phyloP scores from a whole-genome alignment of 768 basidiomycete genomes.

The Candolleomyces eurysporus region DNA sequence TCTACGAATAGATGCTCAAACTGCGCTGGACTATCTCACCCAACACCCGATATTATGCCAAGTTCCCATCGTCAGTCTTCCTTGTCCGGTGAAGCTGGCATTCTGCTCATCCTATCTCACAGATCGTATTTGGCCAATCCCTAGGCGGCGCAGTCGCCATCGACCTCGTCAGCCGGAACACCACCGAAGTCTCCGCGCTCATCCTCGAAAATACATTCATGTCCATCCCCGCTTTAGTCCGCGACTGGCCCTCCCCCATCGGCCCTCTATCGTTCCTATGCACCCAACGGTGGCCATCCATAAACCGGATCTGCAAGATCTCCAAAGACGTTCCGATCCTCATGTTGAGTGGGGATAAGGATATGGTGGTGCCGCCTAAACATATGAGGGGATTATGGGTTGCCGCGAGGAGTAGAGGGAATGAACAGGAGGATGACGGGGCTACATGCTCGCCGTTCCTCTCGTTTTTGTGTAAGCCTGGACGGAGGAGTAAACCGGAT shows the following conservation, averaged over 20 bases:
- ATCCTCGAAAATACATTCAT: conserved; percentile 90
- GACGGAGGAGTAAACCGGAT: background rate
- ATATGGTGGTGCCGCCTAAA: conserved; percentile 3
- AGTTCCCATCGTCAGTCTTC: conserved; percentile 53
- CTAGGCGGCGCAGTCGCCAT: conserved; percentile 90
- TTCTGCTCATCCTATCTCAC: background rate
- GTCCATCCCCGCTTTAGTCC: conserved; percentile 72
- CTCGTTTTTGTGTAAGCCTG: background rate
- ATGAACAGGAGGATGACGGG: background rate
- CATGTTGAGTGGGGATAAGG: conserved; percentile 8
- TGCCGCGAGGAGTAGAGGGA: conserved; percentile 1
- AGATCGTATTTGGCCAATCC: conserved; percentile 73
- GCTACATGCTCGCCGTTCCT: background rate
- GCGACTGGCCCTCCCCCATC: conserved; percentile 48
- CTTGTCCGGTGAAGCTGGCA: background rate
- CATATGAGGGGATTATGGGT: conserved; percentile 13
- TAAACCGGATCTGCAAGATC: conserved; percentile 1
- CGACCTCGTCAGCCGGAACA: conserved; percentile 72
- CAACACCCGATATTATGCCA: conserved; percentile 54
- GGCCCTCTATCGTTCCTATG: conserved; percentile 11
- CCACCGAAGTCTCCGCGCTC: conserved; percentile 62
- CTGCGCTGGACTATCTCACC: conserved; percentile 66
- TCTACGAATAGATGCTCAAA: conserved; percentile 77
- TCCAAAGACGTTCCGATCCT: background rate
- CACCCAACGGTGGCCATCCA: conserved; percentile 7